Evolutionary conservation across 257 asterid genomes (phyloP).

Genomic region (Ilex asprella): DNA sequence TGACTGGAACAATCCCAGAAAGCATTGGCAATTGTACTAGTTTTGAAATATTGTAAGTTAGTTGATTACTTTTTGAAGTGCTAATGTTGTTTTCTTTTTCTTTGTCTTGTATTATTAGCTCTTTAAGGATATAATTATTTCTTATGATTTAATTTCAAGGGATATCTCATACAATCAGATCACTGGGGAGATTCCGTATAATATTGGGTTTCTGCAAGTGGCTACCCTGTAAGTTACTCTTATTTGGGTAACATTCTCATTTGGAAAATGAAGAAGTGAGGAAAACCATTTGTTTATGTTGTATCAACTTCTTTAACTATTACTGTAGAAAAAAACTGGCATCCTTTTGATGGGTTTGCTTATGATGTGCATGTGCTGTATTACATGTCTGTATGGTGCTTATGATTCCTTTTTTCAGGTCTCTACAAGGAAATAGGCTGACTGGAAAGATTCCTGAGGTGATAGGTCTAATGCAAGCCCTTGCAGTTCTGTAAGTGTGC

Average conservation of each 20-base stretch:
- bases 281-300: too few species aligned
- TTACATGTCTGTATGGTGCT: neutral
- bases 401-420: constrained; percentile 33
- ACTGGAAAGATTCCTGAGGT: constrained; percentile 94
- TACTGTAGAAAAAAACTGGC: too few species aligned
- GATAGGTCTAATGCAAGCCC: constrained; percentile 97
- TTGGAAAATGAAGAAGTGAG: too few species aligned
- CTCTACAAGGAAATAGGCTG: constrained; percentile 87
- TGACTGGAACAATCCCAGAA: constrained; percentile 82
- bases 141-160: constrained; percentile 27
- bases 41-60: constrained; percentile 86
- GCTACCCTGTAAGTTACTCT: constrained; percentile 77
- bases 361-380: neutral
- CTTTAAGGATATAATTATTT: neutral
- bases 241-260: neutral
- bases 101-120: neutral
- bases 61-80: neutral
- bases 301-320: too few species aligned
- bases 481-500: constrained; percentile 85
- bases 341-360: too few species aligned
- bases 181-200: constrained; percentile 91
- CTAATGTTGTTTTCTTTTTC: neutral
- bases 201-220: constrained; percentile 93
- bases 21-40: constrained; percentile 93
- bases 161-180: constrained; percentile 91